Conservation (phyloP, 2,329 filamentous ascomycete genomes). For the Trichophyton equinum region DNA sequence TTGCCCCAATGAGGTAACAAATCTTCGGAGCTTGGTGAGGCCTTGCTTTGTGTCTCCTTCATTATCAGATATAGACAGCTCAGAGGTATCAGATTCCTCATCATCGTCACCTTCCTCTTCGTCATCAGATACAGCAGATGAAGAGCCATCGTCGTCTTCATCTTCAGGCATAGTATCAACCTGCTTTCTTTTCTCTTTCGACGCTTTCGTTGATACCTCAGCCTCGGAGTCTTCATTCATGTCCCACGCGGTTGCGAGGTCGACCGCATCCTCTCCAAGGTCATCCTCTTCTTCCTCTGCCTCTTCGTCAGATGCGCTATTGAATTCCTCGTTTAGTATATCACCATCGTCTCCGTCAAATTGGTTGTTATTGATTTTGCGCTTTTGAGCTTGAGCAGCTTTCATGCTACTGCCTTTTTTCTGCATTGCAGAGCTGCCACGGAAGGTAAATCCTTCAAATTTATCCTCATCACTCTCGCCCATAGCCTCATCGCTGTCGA, state of each 20-base stretch:
- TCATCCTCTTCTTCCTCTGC: slow-evolving; percentile 48
- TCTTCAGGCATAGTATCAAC: slow-evolving; percentile 21
- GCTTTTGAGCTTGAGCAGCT: slow-evolving; percentile 16
- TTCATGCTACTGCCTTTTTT: slow-evolving; percentile 22
- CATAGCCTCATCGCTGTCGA: slow-evolving; percentile 72
- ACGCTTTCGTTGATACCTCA: slow-evolving; percentile 24
- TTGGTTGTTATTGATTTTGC: slow-evolving; percentile 13
- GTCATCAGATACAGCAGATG: slow-evolving; percentile 39
- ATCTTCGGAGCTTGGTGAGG: slow-evolving; percentile 52
- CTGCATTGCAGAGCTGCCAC: slow-evolving; percentile 40
- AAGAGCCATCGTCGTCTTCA: slow-evolving; percentile 25
- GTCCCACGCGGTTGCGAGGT: slow-evolving; percentile 51
- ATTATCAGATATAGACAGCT: slow-evolving; percentile 37
- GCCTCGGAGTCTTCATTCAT: slow-evolving; percentile 41
- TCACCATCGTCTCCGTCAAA: slow-evolving; percentile 30
- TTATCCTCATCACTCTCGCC: slow-evolving; percentile 76
- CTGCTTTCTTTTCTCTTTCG: slow-evolving; percentile 17
- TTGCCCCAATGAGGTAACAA: slow-evolving; percentile 53
- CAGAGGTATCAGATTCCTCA: slow-evolving; percentile 40
- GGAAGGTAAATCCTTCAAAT: slow-evolving; percentile 64
- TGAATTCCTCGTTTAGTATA: slow-evolving; percentile 38
- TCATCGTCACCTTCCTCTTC: slow-evolving; percentile 35
- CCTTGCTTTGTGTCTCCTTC: slow-evolving; percentile 39
- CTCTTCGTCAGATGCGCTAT: slow-evolving; percentile 28
- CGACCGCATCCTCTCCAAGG: slow-evolving; percentile 50